Evolutionary conservation across 495 filamentous ascomycete species (phyloP), one percentile per base, ranked within the genome.

Genomic region (Penicillium robsamsonii): DNA sequence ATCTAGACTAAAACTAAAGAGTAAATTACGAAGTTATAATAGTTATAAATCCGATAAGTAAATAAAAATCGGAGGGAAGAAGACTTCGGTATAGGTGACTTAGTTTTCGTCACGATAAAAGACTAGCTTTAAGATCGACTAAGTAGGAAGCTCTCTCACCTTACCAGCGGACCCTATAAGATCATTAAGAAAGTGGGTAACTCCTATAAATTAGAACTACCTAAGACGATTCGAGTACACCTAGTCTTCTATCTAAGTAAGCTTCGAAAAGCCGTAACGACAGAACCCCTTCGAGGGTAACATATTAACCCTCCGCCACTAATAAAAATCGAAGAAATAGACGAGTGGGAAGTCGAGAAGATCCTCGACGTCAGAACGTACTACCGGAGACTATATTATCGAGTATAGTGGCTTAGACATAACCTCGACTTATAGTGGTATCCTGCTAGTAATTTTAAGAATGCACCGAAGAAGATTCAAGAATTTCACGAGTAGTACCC

Each of bases 171-270:
- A 3, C 38, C 5, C 9, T 41, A 41, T 9, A 41, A 41, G 38
- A 41, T 17, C 3, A 18, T 18, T 12, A 12, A 17, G 15, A 18
- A 41, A 5, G 38, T 41, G 1, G 38, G 15, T n/a, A 18, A 18
- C 6, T 5, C 38, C n/a, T 41, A 33, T 12, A 9, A 9, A 2
- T 1, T 33, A 3, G 11, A 33, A 0, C 31, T 33, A 3, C 31
- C 11, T 4, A 2, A 33, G 3, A n/a, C n/a, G 5, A 41, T 41
- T n/a, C 2, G 12, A 13, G 54, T 64, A 13, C 20, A 64, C 33
- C 60, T n/a, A n/a, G 45, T 63, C 3, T 56, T 63, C 8, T 18
- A 43, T n/a, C 47, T 17, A 18, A 47, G 59, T 8, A 63, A 63
- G 15, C 45, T 63, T 6, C 35, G 48, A 0, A 9, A 17, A 0